These are phyloP conservation scores for Colletotrichum kahawae DNA, from an alignment of 2,329 filamentous ascomycete species.

Conservation along the genomic window DNA sequence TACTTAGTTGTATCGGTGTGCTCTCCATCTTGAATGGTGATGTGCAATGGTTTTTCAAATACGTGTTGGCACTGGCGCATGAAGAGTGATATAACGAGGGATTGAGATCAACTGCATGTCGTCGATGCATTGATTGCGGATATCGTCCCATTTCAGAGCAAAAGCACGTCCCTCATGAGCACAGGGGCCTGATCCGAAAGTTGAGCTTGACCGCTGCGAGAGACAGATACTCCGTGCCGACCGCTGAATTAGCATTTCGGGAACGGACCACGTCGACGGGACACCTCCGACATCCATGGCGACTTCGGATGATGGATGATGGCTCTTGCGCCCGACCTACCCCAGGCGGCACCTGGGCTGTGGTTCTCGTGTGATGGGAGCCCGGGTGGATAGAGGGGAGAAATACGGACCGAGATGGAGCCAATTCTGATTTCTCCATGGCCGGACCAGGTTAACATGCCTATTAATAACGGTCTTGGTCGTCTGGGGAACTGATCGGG, in stretches of 20 bases:
- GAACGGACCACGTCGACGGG: slow-evolving; percentile 3
- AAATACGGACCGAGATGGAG: not conserved
- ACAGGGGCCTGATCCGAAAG: not conserved
- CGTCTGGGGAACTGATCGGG: slow-evolving; percentile 10
- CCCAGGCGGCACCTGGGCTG: not conserved
- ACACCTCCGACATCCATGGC: not conserved
- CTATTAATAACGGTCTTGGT: slow-evolving; percentile 8
- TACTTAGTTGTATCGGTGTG: not conserved
- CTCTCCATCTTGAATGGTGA: not conserved
- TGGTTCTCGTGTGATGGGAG: not conserved
- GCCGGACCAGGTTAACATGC: not conserved
- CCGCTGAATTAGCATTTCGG: slow-evolving; percentile 7
- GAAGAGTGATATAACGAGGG: not conserved
- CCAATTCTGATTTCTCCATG: not conserved
- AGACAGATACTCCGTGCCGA: not conserved
- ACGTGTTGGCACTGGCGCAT: not conserved
- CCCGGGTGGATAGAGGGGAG: not conserved
- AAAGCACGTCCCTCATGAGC: not conserved
- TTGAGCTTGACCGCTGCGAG: not conserved
- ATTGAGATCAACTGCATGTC: not conserved
- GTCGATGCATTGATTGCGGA: not conserved
- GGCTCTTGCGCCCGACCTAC: not conserved
- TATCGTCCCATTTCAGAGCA: not conserved
- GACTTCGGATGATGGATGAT: slow-evolving; percentile 16
- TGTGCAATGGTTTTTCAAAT: not conserved